Evolutionary conservation across 192 early-diverging fungal species (phyloP).

Genomic region (Diversispora eburnea): DNA sequence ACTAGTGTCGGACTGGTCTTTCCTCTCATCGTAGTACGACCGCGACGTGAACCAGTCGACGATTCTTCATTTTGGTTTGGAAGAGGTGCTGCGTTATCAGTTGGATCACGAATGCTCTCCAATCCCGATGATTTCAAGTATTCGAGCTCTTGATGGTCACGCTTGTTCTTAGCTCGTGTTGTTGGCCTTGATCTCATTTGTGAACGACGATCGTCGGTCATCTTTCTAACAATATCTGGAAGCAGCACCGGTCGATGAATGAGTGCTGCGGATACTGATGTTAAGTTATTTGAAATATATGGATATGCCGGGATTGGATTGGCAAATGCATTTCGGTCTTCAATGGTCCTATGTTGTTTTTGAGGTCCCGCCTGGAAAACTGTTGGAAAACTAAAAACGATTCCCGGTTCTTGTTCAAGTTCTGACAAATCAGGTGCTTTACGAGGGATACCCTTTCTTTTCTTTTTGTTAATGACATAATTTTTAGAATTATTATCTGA

Average conservation of each 20-base stretch:
- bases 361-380: background rate
- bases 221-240: constrained; percentile 7
- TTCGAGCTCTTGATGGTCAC: constrained; percentile 10
- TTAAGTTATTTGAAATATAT: background rate
- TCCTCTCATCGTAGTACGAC: background rate
- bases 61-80: background rate
- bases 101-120: background rate
- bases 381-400: constrained; percentile 23
- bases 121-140: background rate
- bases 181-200: constrained; percentile 13
- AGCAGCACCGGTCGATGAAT: constrained; percentile 25
- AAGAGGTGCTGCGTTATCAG: background rate
- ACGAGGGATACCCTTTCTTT: constrained; percentile 25
- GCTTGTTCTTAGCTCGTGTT: constrained; percentile 23
- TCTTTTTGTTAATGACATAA: background rate
- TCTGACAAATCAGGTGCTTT: constrained; percentile 16
- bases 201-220: background rate
- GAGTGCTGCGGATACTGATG: background rate
- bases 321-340: background rate
- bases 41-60: background rate
- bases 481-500: background rate
- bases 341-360: background rate
- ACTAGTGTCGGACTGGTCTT: background rate
- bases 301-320: background rate
- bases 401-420: constrained; percentile 1